Evolutionary conservation across 2,329 filamentous ascomycete genomes (phyloP).

Genomic region (Claviceps digitariae): DNA sequence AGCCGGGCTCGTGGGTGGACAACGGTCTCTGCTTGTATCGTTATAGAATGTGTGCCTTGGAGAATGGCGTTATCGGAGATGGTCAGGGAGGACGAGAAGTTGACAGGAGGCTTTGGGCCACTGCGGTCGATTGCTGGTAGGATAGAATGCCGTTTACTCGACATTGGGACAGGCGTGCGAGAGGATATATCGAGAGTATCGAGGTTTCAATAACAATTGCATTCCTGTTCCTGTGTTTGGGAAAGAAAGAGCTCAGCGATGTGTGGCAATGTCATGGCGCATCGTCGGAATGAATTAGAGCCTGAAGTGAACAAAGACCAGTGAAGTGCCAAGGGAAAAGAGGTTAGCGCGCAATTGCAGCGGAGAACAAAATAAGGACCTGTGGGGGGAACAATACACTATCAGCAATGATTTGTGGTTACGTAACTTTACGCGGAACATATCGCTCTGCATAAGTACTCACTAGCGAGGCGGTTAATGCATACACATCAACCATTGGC

Average conservation of each 20-base stretch:
- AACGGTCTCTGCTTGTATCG: conserved; percentile 62
- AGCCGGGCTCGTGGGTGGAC: conserved; percentile 78
- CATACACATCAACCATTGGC: conserved; percentile 20
- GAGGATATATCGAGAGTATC: background rate
- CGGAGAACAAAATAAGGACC: background rate
- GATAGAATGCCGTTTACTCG: conserved; percentile 42
- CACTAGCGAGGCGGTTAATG: conserved; percentile 18
- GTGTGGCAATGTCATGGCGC: background rate
- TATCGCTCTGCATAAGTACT: conserved; percentile 7
- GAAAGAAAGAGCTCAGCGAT: background rate
- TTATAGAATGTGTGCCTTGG: conserved; percentile 63
- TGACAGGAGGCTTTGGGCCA: conserved; percentile 46
- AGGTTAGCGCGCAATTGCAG: background rate
- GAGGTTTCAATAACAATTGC: background rate
- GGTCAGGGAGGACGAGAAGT: conserved; percentile 44
- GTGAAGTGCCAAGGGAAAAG: background rate
- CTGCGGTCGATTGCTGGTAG: conserved; percentile 37
- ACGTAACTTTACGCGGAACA: accelerated
- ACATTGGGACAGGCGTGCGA: conserved; percentile 15
- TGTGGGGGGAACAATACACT: background rate
- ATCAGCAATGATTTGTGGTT: background rate
- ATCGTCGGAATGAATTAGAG: background rate
- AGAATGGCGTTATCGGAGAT: conserved; percentile 51
- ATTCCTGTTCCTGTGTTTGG: background rate
- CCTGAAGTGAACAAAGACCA: no score